Evolutionary conservation across 2,329 filamentous ascomycete species (phyloP).

Genomic region (Aureobasidium sp.): DNA sequence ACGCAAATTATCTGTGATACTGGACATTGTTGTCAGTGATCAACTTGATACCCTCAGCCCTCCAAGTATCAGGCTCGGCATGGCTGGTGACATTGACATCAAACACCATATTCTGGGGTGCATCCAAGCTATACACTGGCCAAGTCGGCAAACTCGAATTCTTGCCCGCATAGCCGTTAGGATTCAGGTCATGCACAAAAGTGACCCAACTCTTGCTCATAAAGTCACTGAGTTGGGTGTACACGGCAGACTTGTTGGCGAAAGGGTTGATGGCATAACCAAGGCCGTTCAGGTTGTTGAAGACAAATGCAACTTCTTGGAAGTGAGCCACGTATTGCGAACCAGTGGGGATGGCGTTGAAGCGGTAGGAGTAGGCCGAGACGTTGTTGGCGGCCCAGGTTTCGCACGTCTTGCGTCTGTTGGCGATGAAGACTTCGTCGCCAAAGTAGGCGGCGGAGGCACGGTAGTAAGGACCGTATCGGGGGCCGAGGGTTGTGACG

Average conservation of each 20-base stretch:
- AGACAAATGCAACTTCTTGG: constrained; percentile 44
- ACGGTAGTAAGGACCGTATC: constrained; percentile 45
- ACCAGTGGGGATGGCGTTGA: constrained; percentile 47
- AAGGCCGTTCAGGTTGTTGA: constrained; percentile 38
- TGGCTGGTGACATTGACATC: constrained; percentile 38
- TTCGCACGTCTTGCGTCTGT: constrained; percentile 47
- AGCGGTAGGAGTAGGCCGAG: constrained; percentile 55
- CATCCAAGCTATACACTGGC: constrained; percentile 32
- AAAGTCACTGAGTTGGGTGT: constrained; percentile 34
- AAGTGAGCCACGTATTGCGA: constrained; percentile 48
- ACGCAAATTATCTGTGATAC: constrained; percentile 18
- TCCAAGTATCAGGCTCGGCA: constrained; percentile 39
- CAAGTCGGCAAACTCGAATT: constrained; percentile 23
- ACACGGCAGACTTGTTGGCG: constrained; percentile 31
- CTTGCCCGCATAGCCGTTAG: constrained; percentile 28
- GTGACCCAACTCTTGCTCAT: constrained; percentile 42
- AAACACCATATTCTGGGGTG: constrained; percentile 38
- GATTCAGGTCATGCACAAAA: constrained; percentile 39
- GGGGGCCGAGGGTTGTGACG: constrained; percentile 27
- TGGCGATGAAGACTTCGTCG: constrained; percentile 50
- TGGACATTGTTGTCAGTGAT: constrained; percentile 25
- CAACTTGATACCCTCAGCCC: constrained; percentile 39
- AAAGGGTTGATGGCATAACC: constrained; percentile 37
- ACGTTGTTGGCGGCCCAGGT: constrained; percentile 43
- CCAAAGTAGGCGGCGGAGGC: constrained; percentile 50